Conservation (phyloP, 1,284 basidiomycete genomes). For the Veloporphyrellus conicus region DNA sequence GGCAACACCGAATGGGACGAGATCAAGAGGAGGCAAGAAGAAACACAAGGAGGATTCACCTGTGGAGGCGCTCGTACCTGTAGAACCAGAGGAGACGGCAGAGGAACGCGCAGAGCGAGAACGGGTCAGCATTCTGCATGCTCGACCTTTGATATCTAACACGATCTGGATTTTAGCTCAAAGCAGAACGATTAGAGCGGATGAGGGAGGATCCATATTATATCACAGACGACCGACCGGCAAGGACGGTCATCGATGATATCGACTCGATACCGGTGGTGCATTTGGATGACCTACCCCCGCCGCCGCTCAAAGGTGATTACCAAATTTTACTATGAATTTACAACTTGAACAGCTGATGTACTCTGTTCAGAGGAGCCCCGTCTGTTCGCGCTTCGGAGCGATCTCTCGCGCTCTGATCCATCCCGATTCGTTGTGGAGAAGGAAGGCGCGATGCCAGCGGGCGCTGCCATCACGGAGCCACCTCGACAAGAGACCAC, state of each 20-base stretch:
- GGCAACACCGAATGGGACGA: constrained; percentile 34
- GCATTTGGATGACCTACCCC: constrained; percentile 65
- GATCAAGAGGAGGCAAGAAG: constrained; percentile 32
- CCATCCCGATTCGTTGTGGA: constrained; percentile 58
- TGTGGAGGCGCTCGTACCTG: constrained; percentile 26
- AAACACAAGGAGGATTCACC: constrained; percentile 34
- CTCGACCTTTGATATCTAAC: constrained; percentile 2
- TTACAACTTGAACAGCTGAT: constrained; percentile 7
- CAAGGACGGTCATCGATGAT: constrained; percentile 50
- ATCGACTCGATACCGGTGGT: constrained; percentile 85
- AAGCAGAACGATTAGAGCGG: constrained; percentile 68
- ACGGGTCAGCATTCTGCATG: constrained; percentile 41
- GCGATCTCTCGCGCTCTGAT: constrained; percentile 30
- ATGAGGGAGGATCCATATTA: constrained; percentile 85
- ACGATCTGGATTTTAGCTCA: constrained; percentile 46
- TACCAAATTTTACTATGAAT: too few species aligned
- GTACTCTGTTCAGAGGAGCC: constrained; percentile 27
- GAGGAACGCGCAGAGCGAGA: constrained; percentile 59
- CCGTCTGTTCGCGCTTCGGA: constrained; percentile 41
- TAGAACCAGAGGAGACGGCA: constrained; percentile 45
- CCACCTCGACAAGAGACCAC: constrained; percentile 21
- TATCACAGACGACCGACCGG: constrained; percentile 60
- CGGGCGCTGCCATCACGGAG: constrained; percentile 40
- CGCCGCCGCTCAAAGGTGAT: constrained; percentile 34
- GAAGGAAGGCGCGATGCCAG: constrained; percentile 81